Percentiles rank a stretch among this genome's conserved stretches.
Evolutionary conservation across 2,329 filamentous ascomycete genomes (phyloP).

Genomic region (Chrysosporium keratinophilum): DNA sequence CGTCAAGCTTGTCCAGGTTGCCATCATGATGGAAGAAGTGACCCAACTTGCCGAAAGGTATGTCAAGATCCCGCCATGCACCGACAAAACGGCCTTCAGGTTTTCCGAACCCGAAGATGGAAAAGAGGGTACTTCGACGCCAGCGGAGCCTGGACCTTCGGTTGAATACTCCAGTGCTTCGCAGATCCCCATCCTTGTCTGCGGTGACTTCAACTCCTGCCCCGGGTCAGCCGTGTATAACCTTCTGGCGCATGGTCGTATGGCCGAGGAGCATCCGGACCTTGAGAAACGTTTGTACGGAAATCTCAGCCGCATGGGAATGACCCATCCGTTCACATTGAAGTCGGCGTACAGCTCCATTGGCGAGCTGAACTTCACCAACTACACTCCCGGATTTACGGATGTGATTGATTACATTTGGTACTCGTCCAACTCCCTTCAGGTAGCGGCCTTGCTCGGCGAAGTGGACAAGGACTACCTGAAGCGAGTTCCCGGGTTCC

Average conservation of each 20-base stretch:
- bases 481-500: slow-evolving; percentile 78
- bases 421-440: slow-evolving; percentile 85
- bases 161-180: slow-evolving; percentile 76
- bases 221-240: slow-evolving; percentile 84
- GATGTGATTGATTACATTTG: slow-evolving; percentile 95
- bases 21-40: slow-evolving; percentile 86
- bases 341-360: slow-evolving; percentile 81
- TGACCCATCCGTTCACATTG: slow-evolving; percentile 87
- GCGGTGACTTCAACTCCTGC: slow-evolving; percentile 92
- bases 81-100: slow-evolving; percentile 57
- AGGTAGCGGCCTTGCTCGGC: slow-evolving; percentile 72
- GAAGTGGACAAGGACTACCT: slow-evolving; percentile 79
- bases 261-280: slow-evolving; percentile 70
- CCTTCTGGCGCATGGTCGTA: slow-evolving; percentile 67
- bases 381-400: slow-evolving; percentile 88
- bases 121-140: slow-evolving; percentile 34
- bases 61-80: slow-evolving; percentile 64
- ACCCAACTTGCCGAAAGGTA: slow-evolving; percentile 79
- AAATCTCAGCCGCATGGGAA: slow-evolving; percentile 82
- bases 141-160: slow-evolving; percentile 60
- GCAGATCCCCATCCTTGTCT: slow-evolving; percentile 82
- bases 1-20: slow-evolving; percentile 93
- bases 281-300: slow-evolving; percentile 76
- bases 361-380: slow-evolving; percentile 83
- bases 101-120: slow-evolving; percentile 41